Conservation (phyloP, 2,329 filamentous ascomycete genomes). For the Tolypocladium ophioglossoides region DNA sequence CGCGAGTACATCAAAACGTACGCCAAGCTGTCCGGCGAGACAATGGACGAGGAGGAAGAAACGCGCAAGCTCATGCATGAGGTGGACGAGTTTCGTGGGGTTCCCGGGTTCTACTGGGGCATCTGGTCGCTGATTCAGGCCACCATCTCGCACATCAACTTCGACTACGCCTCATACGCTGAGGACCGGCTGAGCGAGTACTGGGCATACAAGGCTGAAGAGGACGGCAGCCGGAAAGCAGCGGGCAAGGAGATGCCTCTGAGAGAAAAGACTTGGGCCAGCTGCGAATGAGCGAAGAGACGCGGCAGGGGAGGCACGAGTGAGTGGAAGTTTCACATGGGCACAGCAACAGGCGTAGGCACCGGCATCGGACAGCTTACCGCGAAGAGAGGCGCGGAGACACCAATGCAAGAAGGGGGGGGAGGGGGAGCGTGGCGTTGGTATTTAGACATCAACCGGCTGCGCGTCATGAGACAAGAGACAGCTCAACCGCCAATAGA, state of each 20-base stretch:
- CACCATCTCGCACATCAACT: constrained; percentile 88
- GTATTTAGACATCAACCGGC: not conserved
- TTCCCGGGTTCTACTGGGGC: constrained; percentile 86
- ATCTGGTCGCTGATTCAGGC: constrained; percentile 95
- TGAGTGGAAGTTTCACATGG: not conserved
- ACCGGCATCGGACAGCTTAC: not conserved
- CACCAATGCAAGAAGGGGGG: not conserved
- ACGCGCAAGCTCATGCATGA: constrained; percentile 62
- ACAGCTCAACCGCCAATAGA: constrained; percentile 3
- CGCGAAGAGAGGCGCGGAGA: not conserved
- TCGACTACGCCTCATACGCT: constrained; percentile 90
- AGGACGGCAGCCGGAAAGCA: constrained; percentile 46
- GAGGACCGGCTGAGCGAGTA: constrained; percentile 82
- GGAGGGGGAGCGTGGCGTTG: constrained; percentile 1
- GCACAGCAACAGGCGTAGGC: not conserved
- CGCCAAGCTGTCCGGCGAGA: constrained; percentile 37
- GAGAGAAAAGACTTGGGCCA: constrained; percentile 71
- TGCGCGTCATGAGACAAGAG: constrained; percentile 1
- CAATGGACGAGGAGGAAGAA: constrained; percentile 47
- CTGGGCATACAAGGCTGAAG: constrained; percentile 78
- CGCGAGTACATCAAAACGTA: constrained; percentile 73
- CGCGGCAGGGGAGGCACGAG: not conserved
- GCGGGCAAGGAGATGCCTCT: constrained; percentile 53
- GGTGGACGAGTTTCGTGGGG: constrained; percentile 77
- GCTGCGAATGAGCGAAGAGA: constrained; percentile 11